Percentiles rank a stretch among this genome's conserved stretches.
These are phyloP conservation scores for Sporisorium exsertum DNA, from an alignment of 1,284 basidiomycete species.

Conservation along the genomic window DNA sequence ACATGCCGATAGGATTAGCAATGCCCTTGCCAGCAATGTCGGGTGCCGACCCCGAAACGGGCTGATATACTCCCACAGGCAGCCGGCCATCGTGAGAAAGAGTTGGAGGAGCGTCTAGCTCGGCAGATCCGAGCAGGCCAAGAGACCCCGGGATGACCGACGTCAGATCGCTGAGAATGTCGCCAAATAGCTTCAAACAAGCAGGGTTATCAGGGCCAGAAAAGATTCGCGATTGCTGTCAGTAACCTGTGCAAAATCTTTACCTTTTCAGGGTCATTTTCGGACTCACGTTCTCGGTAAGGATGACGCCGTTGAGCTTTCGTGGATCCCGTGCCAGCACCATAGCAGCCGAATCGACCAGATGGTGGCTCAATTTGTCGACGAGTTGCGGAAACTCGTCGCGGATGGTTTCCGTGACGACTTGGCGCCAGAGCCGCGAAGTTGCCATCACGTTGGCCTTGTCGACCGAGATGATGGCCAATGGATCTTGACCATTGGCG, in stretches of 20 bases:
- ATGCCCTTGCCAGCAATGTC: slow-evolving; percentile 94
- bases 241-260: not conserved
- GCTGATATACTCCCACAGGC: slow-evolving; percentile 88
- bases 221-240: not conserved
- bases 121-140: slow-evolving; percentile 95
- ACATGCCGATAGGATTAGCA: slow-evolving; percentile 96
- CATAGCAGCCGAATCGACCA: slow-evolving; percentile 97
- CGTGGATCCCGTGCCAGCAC: slow-evolving; percentile 88
- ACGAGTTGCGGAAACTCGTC: slow-evolving; percentile 51
- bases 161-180: slow-evolving; percentile 48
- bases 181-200: slow-evolving; percentile 37
- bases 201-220: not conserved
- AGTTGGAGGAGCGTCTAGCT: slow-evolving; percentile 87
- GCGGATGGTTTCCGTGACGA: slow-evolving; percentile 62
- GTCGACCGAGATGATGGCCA: slow-evolving; percentile 91
- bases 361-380: slow-evolving; percentile 73
- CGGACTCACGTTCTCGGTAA: slow-evolving; percentile 58
- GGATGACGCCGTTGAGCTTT: slow-evolving; percentile 87
- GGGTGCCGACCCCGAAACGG: slow-evolving; percentile 80
- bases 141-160: slow-evolving; percentile 51
- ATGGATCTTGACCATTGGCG: slow-evolving; percentile 82
- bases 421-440: slow-evolving; percentile 89
- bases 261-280: not conserved
- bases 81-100: slow-evolving; percentile 15
- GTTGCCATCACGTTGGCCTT: slow-evolving; percentile 98